Evolutionary conservation across 805 yeast species (phyloP).

Genomic region (Pichia eremophila): DNA sequence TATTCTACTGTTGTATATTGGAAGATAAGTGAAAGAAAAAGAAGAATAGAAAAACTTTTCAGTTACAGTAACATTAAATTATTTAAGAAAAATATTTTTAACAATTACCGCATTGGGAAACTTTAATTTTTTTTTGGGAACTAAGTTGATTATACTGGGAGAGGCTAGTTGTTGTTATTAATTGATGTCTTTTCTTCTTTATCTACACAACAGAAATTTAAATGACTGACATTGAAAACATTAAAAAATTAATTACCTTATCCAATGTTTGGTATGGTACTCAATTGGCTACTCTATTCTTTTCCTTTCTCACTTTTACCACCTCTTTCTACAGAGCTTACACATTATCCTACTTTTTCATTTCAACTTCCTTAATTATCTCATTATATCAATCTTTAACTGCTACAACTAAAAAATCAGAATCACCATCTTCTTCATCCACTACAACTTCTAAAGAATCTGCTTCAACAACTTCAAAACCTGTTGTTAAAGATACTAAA

Average conservation of each 20-base stretch:
- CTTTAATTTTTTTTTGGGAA: no score
- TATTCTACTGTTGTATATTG: no score
- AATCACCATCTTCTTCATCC: constrained; percentile 8
- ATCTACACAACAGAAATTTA: no score
- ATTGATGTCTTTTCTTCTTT: no score
- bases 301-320: constrained; percentile 29
- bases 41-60: not conserved
- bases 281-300: constrained; percentile 33
- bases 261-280: constrained; percentile 47
- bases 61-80: no score
- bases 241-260: not conserved
- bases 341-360: constrained; percentile 51
- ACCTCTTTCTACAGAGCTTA: constrained; percentile 39
- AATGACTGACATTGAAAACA: not conserved
- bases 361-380: constrained; percentile 65
- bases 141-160: no score
- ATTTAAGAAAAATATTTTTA: no score
- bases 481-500: not conserved
- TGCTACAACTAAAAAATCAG: constrained; percentile 23
- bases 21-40: no score
- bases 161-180: no score
- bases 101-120: no score
- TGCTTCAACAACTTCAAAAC: constrained; percentile 34
- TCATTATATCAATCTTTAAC: constrained; percentile 51
- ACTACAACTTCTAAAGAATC: constrained; percentile 10